A percentile compares a stretch with the other conserved stretches of the same genome.
Evolutionary conservation across 2,329 filamentous ascomycete species (phyloP).

Genomic region (Sporothrix pseudoabietina): DNA sequence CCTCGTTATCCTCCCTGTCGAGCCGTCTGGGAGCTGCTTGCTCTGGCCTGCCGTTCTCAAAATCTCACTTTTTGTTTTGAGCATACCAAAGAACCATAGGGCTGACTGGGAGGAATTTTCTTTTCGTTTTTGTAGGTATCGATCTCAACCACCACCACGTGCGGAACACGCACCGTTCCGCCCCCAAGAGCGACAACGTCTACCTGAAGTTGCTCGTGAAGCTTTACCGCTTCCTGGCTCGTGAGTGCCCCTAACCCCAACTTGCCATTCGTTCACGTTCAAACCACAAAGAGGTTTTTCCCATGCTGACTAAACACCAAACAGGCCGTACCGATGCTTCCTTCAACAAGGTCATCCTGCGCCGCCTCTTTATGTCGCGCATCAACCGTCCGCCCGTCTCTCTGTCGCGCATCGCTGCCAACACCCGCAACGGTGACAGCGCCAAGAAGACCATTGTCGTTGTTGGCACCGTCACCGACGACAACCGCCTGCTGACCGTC

Average conservation of each 20-base stretch:
- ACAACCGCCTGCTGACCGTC: conserved; percentile 87
- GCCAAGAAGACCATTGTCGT: conserved; percentile 88
- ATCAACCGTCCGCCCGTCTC: conserved; percentile 97
- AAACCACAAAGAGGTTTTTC: neutral
- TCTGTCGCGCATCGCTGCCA: conserved; percentile 81
- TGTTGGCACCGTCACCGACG: conserved; percentile 94
- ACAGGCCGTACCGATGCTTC: conserved; percentile 89
- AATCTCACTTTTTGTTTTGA: conserved; percentile 47
- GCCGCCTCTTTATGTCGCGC: conserved; percentile 96
- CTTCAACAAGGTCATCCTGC: conserved; percentile 99
- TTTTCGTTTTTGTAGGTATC: conserved; percentile 59
- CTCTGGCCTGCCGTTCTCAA: conserved; percentile 25
- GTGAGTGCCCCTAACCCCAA: conserved; percentile 59
- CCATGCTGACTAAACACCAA: conserved; percentile 25
- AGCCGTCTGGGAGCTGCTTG: conserved; percentile 10
- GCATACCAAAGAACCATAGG: conserved; percentile 61
- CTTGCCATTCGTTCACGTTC: neutral
- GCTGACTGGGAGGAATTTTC: conserved; percentile 55
- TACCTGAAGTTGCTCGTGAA: conserved; percentile 97
- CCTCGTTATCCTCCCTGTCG: neutral
- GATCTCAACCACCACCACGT: conserved; percentile 72
- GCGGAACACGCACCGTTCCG: conserved; percentile 79
- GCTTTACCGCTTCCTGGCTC: conserved; percentile 94
- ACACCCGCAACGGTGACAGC: conserved; percentile 62
- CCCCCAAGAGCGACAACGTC: conserved; percentile 97